Evolutionary conservation across 176 grass and related monocot species (phyloP).

Genomic region (Aechmea fasciata): DNA sequence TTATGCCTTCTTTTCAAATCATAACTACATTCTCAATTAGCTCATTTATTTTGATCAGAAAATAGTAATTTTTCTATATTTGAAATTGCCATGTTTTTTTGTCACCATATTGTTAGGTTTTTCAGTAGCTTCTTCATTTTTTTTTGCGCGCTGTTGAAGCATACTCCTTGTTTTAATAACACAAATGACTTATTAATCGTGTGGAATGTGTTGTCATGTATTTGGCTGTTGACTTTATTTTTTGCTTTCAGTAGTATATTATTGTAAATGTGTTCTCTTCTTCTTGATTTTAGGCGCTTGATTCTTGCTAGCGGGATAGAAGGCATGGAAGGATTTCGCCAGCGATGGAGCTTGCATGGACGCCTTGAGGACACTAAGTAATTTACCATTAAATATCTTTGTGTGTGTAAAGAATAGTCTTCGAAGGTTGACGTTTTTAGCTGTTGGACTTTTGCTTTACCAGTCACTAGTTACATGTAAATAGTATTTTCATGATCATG

Average conservation of each 20-base stretch:
- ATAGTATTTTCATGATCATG: too few species aligned
- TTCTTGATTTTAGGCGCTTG: slow-evolving; percentile 9
- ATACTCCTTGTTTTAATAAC: too few species aligned
- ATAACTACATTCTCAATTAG: background rate
- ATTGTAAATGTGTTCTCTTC: background rate
- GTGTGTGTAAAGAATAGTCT: background rate
- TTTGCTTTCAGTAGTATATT: background rate
- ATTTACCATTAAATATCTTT: background rate
- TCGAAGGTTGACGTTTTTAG: background rate
- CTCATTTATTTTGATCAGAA: background rate
- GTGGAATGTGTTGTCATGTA: background rate
- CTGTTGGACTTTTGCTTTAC: background rate
- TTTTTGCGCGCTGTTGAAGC: too few species aligned
- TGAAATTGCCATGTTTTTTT: background rate
- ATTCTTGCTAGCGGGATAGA: slow-evolving; percentile 24
- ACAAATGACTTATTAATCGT: too few species aligned
- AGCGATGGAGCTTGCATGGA: slow-evolving; percentile 25
- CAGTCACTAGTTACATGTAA: background rate
- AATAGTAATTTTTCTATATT: background rate
- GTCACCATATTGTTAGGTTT: background rate
- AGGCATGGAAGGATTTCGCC: slow-evolving; percentile 25
- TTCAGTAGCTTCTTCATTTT: too few species aligned
- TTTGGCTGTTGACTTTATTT: background rate
- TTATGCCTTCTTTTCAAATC: background rate
- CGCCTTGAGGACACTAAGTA: slow-evolving; percentile 21